Evolutionary conservation across 106 monocot species (phyloP), one percentile per base, ranked within the genome.

Genomic region (Amphibolis antarctica): DNA sequence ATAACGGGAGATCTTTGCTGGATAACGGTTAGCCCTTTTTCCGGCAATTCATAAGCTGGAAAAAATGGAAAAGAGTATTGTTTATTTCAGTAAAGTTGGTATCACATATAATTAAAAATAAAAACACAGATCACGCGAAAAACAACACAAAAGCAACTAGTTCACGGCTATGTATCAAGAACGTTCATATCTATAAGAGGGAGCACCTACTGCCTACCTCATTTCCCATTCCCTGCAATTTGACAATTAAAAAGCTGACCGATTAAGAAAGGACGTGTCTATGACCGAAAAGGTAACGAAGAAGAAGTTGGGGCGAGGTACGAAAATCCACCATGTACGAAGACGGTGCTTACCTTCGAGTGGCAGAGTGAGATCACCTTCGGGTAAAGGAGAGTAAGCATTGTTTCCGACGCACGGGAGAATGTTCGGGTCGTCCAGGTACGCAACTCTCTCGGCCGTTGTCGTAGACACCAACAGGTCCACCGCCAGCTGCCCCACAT

Each of bases 351-450:
- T 12, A 99, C 98, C 87, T 85, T 99, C 91, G 15, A 99, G 78
- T 4, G 98, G 82, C 14, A 99, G 79, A 10, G 88, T 69, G 65
- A 99, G 84, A 53, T 80, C 79, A 15, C 91, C 98, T 15, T 64
- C 74, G 11, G 91, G 76, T 6, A 57, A 57, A 12, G 91, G 85
- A 23, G 74, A 73, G 60, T 86, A 99, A 9, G 98, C 87, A 48
- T 99, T 86, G 77, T 99, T 99, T 13, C 98, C 98, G 2, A 85
- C 91, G 73, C 91, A 99, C 10, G 98, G 98, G 28, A 99, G 85
- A 52, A 99, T 69, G 1, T 78, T 82, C 0, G 98, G 85, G 60
- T 91, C 91, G 65, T 99, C 98, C 73, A 99, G 62, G 46, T 68
- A 91, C 10, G 75, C 98, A 28, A 88, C 85, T 71, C 77, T 74